These are phyloP conservation scores for Talaromyces borbonicus DNA, from an alignment of 495 filamentous ascomycete species.

Conservation along the genomic window DNA sequence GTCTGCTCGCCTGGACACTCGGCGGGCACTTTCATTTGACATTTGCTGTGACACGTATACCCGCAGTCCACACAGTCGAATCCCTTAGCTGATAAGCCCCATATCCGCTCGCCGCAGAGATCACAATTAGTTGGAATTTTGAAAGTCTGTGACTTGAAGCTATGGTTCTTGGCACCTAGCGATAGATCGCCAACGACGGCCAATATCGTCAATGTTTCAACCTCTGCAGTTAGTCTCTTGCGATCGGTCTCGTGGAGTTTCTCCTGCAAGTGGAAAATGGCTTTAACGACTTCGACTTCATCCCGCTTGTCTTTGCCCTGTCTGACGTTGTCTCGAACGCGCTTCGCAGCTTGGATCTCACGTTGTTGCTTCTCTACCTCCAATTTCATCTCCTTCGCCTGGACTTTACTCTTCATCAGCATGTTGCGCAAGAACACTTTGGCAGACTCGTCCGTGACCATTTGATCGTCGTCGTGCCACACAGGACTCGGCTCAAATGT, in stretches of 20 bases:
- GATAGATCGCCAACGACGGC: constrained; percentile 82
- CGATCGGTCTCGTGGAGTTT: constrained; percentile 78
- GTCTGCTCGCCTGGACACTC: constrained; percentile 88
- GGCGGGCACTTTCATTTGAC: constrained; percentile 95
- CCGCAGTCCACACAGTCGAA: constrained; percentile 93
- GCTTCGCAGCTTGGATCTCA: constrained; percentile 68
- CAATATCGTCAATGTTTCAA: constrained; percentile 85
- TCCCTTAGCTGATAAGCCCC: constrained; percentile 91
- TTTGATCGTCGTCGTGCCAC: constrained; percentile 87
- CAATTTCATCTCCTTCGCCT: constrained; percentile 64
- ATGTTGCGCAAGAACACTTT: constrained; percentile 89
- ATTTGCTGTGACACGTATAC: constrained; percentile 97
- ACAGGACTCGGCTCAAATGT: constrained; percentile 90
- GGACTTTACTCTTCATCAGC: constrained; percentile 77
- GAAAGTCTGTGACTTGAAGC: constrained; percentile 94
- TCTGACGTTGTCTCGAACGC: constrained; percentile 60
- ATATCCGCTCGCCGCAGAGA: constrained; percentile 89
- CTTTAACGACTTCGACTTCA: constrained; percentile 66
- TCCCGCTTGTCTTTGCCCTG: constrained; percentile 77
- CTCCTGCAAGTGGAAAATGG: constrained; percentile 72
- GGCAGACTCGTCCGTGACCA: constrained; percentile 72
- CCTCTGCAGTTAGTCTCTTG: constrained; percentile 75
- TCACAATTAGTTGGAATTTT: constrained; percentile 99
- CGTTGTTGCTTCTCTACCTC: constrained; percentile 75
- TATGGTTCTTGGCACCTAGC: constrained; percentile 82